These are phyloP conservation scores for Elaeis oleifera DNA, from an alignment of 202 grass and related monocot species.

Conservation along the genomic window DNA sequence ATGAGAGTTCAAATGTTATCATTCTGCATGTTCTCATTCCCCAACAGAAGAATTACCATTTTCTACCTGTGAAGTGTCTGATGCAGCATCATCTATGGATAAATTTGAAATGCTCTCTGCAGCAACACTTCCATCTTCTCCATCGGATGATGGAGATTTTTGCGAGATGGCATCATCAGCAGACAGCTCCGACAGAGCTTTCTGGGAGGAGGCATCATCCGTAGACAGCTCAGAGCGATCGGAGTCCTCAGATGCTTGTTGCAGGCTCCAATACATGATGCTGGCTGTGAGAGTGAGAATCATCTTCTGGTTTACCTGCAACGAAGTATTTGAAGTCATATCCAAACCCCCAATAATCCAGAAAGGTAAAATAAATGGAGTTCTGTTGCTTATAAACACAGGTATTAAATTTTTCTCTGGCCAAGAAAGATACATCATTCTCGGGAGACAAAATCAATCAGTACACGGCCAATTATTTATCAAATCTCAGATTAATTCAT, in stretches of 20 bases:
- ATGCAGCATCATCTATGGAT: constrained; percentile 13
- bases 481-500: too few relatives aligned
- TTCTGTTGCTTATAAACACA: too few relatives aligned
- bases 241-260: constrained; percentile 28
- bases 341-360: too few relatives aligned
- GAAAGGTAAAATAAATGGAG: too few relatives aligned
- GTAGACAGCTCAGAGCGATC: neutral
- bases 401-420: too few relatives aligned
- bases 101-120: constrained; percentile 23
- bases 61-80: neutral
- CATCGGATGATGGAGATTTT: constrained; percentile 28
- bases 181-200: neutral
- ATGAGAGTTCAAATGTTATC: too few relatives aligned
- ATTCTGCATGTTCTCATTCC: neutral
- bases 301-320: constrained; percentile 70
- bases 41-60: neutral
- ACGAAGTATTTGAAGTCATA: too few relatives aligned
- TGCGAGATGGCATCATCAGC: constrained; percentile 5
- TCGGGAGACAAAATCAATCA: too few relatives aligned
- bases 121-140: constrained; percentile 9
- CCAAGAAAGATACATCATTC: too few relatives aligned
- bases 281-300: constrained; percentile 52
- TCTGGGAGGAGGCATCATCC: neutral
- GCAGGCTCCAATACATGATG: constrained; percentile 78
- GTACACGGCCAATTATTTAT: too few relatives aligned